phyloP scores from a whole-genome alignment of 805 yeast species.

The Lipomyces chichibuensis region DNA sequence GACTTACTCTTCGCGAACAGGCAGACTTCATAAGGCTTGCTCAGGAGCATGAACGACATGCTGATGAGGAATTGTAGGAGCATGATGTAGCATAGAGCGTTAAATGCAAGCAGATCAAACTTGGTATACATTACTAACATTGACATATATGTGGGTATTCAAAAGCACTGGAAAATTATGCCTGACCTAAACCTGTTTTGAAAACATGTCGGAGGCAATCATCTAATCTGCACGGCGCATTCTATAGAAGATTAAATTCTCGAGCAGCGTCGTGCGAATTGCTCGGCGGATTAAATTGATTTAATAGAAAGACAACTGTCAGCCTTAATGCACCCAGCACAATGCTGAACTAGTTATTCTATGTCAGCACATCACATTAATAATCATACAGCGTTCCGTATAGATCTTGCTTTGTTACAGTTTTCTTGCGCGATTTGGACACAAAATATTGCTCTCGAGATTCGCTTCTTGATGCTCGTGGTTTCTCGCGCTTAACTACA shows the following conservation, averaged over 20 bases:
- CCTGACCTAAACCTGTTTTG: not conserved
- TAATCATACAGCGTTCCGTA: constrained; percentile 18
- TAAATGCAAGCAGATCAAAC: not conserved
- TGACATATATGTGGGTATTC: not conserved
- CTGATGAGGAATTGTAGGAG: constrained; percentile 2
- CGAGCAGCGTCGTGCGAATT: not conserved
- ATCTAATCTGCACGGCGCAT: not conserved
- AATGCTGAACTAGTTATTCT: not conserved
- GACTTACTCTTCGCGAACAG: constrained; percentile 29
- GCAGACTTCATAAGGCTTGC: constrained; percentile 30
- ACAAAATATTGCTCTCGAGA: constrained; percentile 84
- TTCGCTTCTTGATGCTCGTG: constrained; percentile 75
- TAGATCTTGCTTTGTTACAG: constrained; percentile 14
- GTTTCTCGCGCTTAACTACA: constrained; percentile 72
- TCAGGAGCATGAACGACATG: constrained; percentile 10
- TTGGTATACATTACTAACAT: not conserved
- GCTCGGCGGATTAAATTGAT: not conserved
- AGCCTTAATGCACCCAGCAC: not conserved
- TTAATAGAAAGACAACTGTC: not conserved
- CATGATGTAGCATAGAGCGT: not conserved
- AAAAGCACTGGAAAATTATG: not conserved
- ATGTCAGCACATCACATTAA: not conserved
- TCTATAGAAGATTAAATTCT: not conserved
- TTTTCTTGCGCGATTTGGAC: constrained; percentile 54
- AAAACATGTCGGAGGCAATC: not conserved